These are phyloP conservation scores for Mallotus nudiflorus DNA, from an alignment of 345 rosid species.

Conservation along the genomic window DNA sequence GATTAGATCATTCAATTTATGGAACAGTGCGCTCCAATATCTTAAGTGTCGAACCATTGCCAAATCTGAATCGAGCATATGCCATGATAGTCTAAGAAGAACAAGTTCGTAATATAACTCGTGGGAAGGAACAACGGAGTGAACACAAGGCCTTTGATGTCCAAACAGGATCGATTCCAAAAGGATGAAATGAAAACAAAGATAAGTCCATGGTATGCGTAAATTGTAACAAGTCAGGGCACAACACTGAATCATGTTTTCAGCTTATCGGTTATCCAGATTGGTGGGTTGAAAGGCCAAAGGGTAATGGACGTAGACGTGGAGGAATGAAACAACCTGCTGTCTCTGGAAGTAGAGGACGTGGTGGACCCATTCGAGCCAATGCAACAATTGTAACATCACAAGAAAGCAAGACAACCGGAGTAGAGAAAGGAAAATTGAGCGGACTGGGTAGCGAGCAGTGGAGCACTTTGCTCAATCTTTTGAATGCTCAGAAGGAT, in stretches of 20 bases:
- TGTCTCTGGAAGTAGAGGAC: not conserved
- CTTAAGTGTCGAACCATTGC: not conserved
- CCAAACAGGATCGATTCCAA: not conserved
- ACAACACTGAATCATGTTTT: not conserved
- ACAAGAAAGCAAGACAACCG: not conserved
- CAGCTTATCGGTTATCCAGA: not conserved
- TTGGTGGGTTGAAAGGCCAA: not conserved
- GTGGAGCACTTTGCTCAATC: not conserved
- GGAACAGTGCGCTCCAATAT: not conserved
- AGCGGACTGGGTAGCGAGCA: not conserved
- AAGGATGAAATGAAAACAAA: not conserved
- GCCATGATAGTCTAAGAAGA: not conserved
- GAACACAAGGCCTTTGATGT: not conserved
- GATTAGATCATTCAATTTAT: not conserved
- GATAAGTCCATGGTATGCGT: not conserved
- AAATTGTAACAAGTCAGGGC: not conserved
- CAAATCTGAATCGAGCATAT: not conserved
- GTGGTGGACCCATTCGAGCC: not conserved
- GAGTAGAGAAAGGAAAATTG: not conserved
- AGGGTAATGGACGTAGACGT: not conserved
- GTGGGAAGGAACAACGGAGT: not conserved
- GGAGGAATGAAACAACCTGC: not conserved
- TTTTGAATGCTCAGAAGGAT: not conserved
- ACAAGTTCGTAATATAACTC: not conserved
- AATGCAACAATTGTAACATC: not conserved